phyloP scores from a whole-genome alignment of 2,329 filamentous ascomycete genomes.

The Botrytis porri region DNA sequence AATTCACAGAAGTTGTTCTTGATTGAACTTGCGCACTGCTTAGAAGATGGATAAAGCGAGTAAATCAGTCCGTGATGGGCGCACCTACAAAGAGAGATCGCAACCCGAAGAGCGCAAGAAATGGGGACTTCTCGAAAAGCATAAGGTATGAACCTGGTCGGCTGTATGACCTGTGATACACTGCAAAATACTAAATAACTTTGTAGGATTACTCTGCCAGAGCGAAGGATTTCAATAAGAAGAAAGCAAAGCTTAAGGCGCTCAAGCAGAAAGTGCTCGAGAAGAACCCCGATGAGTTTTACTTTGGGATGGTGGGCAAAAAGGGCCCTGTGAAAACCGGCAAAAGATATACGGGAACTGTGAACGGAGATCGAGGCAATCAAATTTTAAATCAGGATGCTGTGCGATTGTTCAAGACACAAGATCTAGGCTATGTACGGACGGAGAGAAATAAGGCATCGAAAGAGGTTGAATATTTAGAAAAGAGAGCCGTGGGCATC shows the following conservation, averaged over 20 bases:
- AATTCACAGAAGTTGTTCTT: conserved; percentile 49
- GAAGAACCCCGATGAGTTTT: conserved; percentile 71
- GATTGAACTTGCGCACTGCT: conserved; percentile 53
- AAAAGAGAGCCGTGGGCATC: conserved; percentile 50
- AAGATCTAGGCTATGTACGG: conserved; percentile 63
- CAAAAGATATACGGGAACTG: conserved; percentile 53
- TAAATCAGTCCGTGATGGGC: conserved; percentile 44
- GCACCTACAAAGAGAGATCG: conserved; percentile 84
- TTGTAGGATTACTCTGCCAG: conserved; percentile 62
- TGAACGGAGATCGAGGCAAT: conserved; percentile 58
- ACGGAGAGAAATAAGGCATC: conserved; percentile 58
- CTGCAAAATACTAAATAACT: conserved; percentile 13
- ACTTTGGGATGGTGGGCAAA: conserved; percentile 66
- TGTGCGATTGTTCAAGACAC: conserved; percentile 64
- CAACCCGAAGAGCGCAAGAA: conserved; percentile 80
- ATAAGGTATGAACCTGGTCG: conserved; percentile 60
- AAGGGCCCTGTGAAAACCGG: conserved; percentile 53
- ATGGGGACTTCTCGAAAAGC: conserved; percentile 92
- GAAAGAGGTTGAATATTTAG: conserved; percentile 55
- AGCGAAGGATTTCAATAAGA: conserved; percentile 63
- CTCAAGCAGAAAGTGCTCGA: conserved; percentile 61
- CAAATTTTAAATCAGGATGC: conserved; percentile 53
- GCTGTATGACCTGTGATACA: neutral
- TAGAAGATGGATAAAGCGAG: conserved; percentile 21
- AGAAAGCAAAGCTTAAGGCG: conserved; percentile 57